These are phyloP conservation scores for Aleurites moluccanus DNA, from an alignment of 441 rosid genomes.

Conservation along the genomic window DNA sequence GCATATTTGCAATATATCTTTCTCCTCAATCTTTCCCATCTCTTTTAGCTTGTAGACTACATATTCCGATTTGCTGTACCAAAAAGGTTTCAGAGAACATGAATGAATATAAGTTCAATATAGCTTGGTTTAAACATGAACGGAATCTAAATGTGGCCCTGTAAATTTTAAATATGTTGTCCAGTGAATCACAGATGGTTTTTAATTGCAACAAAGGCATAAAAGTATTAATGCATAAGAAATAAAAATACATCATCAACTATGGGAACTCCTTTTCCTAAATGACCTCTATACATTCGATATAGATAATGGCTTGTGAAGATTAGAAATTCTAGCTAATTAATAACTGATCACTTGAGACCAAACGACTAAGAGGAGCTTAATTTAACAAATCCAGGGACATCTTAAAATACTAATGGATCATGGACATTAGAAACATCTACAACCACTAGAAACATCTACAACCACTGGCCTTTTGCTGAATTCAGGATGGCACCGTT, in stretches of 20 bases:
- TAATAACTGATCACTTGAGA: not conserved
- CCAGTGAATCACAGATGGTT: not conserved
- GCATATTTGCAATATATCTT: constrained; percentile 71
- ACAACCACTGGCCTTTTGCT: not conserved
- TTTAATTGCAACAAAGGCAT: not conserved
- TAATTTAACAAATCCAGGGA: not conserved
- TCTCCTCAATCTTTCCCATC: constrained; percentile 82
- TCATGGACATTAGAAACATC: not conserved
- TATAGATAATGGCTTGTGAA: constrained; percentile 6
- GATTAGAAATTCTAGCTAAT: not conserved
- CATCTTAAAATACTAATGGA: not conserved
- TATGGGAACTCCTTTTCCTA: not conserved
- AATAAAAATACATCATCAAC: not conserved
- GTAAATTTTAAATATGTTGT: not conserved
- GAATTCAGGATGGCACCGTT: not conserved
- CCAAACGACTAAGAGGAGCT: not conserved
- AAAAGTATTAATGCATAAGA: not conserved
- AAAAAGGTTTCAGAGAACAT: not conserved
- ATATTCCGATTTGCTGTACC: constrained; percentile 83
- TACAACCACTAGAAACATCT: not conserved
- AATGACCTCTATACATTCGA: not conserved
- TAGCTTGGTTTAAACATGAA: not conserved
- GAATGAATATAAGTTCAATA: not conserved
- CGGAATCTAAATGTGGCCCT: not conserved
- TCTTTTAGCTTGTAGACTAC: constrained; percentile 89